Evolutionary conservation across 768 basidiomycete genomes (phyloP), one percentile per base, ranked within the genome.

Genomic region (Tylopilus sp.): DNA sequence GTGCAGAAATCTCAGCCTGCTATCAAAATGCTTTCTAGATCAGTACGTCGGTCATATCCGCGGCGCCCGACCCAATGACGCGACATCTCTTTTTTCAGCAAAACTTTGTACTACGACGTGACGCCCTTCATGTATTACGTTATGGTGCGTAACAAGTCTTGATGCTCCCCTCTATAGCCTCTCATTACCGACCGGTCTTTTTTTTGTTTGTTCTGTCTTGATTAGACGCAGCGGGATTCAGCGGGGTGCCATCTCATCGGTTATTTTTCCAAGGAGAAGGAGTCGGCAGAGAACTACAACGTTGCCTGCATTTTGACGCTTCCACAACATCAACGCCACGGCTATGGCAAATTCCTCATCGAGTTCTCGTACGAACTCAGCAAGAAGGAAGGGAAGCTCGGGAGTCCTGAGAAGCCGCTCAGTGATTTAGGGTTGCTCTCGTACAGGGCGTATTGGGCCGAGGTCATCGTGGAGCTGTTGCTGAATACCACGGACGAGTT

Each of bases 61-160:
- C 43, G 47, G 49, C 30, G 35, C 47, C 18, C n/a, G n/a, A 53
- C 38, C 40, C 44, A 43, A 44, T 28, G 28, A 28, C 11, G 28
- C 6, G 28, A 28, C 7, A 8, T 10, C n/a, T 70, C 38, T 52
- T 48, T 28, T 55, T 53, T 45, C 63, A 93, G 91, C 75, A 99
- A 99, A 77, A 98, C 95, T 15, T 76, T 99, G 57, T 98, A 99
- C 74, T 99, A 98, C 74, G 97, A 99, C 74, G 95, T 98, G 61
- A 98, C 98, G 52, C 97, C 97, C 3, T 99, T 99, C 77, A 82
- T 99, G 81, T 99, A 94, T 79, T 99, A 99, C 79, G 89, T 95
- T 70, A 95, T 99, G 95, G 93, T 90, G 60, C 60, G 80, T 65
- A 23, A 31, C 53, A 49, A 48, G 39, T 22, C 48, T 42, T 45